Evolutionary conservation across 2,329 filamentous ascomycete genomes (phyloP).

Genomic region (Fusarium sp.): DNA sequence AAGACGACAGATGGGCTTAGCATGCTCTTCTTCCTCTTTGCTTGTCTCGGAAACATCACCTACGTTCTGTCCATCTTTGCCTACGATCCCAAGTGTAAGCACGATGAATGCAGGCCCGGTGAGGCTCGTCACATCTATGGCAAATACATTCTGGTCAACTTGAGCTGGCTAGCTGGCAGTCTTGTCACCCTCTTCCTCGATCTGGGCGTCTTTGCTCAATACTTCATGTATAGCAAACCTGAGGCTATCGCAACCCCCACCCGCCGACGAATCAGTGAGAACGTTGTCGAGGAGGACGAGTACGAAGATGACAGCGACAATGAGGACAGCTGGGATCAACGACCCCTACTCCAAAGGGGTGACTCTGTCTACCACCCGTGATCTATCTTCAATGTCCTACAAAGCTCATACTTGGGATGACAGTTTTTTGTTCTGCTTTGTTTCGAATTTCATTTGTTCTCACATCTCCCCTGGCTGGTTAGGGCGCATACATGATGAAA

Average conservation of each 20-base stretch:
- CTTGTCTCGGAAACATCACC: constrained; percentile 92
- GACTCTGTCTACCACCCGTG: constrained; percentile 46
- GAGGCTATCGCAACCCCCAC: constrained; percentile 47
- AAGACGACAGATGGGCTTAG: constrained; percentile 95
- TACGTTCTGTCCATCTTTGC: constrained; percentile 93
- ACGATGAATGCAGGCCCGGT: constrained; percentile 67
- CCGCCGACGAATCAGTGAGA: constrained; percentile 19
- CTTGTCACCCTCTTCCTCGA: constrained; percentile 88
- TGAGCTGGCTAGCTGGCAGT: constrained; percentile 91
- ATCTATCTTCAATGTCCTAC: not conserved
- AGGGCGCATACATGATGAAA: constrained; percentile 26
- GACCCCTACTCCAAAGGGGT: constrained; percentile 52
- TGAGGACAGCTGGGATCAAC: constrained; percentile 54
- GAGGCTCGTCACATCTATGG: constrained; percentile 77
- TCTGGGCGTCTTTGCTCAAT: constrained; percentile 88
- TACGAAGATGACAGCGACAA: constrained; percentile 46
- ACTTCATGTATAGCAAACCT: constrained; percentile 80
- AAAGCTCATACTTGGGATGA: constrained; percentile 3
- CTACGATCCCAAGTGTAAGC: constrained; percentile 78
- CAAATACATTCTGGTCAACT: constrained; percentile 86
- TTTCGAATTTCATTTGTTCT: constrained; percentile 14
- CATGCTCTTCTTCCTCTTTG: constrained; percentile 95
- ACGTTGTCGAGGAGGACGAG: constrained; percentile 42
- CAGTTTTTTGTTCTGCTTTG: constrained; percentile 36
- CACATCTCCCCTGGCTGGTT: constrained; percentile 11